Base-by-base conservation (phyloP, 768 basidiomycete species). In the Myochromella boudieri region DNA sequence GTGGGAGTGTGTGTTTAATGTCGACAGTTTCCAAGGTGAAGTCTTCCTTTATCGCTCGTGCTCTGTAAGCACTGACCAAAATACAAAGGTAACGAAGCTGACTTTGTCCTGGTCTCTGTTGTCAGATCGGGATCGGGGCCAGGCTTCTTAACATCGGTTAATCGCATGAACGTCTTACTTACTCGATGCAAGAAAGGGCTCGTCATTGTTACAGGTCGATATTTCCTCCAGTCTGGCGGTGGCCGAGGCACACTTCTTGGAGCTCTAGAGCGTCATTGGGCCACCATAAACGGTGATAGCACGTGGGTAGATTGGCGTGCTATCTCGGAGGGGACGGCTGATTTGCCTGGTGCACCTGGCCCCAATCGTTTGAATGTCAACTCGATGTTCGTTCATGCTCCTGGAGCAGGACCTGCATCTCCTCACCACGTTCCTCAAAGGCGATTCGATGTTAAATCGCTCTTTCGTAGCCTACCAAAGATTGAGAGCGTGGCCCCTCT, bases 21-120 rank as follows among this genome's bases (percentile, higher is more conserved):
- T 81, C 10, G 78, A 81, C 53, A 77, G 75, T 49, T 81, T 78
- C 54, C 78, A 78, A 67, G 78, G 77, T 75, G 17, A 6, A 60
- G 1, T 27, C 17, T 14, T 14, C 14, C 11, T 24, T 40, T 28
- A 20, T n/a, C n/a, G n/a, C 11, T 9, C 37, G 33, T 1, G 10
- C 22, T 25, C 24, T 38, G 10, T 25, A 51, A 25, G 25, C 42
- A 12, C 29, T 49, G 37, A 12, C 33, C 6, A 1, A 40, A 38
- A n/a, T 22, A 15, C 32, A 3, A 47, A 78, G 79, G 80, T 0
- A 81, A 81, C 48, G 80, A 81, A 60, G 70, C 65, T 4, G 67
- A 73, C 28, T 78, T 68, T 46, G 67, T 81, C 6, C 55, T 81
- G 5, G 56, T 82, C 1, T 80, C 79, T 3, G 64, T 72, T n/a